These are phyloP conservation scores for Phytophthora hibernalis DNA, from an alignment of 352 stramenopile genomes.

Conservation along the genomic window DNA sequence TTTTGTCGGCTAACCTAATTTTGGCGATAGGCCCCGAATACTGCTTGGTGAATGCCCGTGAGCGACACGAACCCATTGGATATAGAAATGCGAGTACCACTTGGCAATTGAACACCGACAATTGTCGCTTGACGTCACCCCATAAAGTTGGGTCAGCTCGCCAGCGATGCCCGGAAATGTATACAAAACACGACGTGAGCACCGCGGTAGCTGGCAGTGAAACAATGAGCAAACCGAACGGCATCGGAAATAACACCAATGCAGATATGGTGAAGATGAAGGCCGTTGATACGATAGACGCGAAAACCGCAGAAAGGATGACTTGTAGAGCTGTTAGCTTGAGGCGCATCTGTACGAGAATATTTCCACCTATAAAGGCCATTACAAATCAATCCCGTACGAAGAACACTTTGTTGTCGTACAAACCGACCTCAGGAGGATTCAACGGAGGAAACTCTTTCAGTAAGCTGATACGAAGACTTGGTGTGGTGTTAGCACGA, in stretches of 20 bases:
- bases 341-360: constrained; percentile 26
- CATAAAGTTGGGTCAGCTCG: constrained; percentile 15
- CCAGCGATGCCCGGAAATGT: constrained; percentile 25
- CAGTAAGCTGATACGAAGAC: constrained; percentile 21
- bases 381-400: constrained; percentile 22
- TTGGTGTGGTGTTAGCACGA: constrained; percentile 21
- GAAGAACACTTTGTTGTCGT: constrained; percentile 24
- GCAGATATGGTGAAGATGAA: constrained; percentile 21
- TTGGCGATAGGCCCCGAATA: constrained; percentile 45
- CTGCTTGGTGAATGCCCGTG: constrained; percentile 20
- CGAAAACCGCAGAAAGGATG: constrained; percentile 2
- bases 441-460: constrained; percentile 26
- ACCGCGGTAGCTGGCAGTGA: constrained; percentile 11
- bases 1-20: constrained; percentile 44
- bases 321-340: constrained; percentile 22
- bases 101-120: constrained; percentile 30
- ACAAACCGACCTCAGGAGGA: constrained; percentile 21
- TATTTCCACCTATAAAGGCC: constrained; percentile 22
- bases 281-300: constrained; percentile 2
- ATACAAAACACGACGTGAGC: constrained; percentile 17
- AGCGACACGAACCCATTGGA: constrained; percentile 39
- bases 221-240: constrained; percentile 45
- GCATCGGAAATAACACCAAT: constrained; percentile 43
- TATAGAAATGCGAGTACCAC: constrained; percentile 44
- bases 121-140: constrained; percentile 23